A percentile compares a stretch with the other conserved stretches of the same genome.
phyloP scores from a whole-genome alignment of 2,329 filamentous ascomycete genomes.

The Raffaelea albimanens region DNA sequence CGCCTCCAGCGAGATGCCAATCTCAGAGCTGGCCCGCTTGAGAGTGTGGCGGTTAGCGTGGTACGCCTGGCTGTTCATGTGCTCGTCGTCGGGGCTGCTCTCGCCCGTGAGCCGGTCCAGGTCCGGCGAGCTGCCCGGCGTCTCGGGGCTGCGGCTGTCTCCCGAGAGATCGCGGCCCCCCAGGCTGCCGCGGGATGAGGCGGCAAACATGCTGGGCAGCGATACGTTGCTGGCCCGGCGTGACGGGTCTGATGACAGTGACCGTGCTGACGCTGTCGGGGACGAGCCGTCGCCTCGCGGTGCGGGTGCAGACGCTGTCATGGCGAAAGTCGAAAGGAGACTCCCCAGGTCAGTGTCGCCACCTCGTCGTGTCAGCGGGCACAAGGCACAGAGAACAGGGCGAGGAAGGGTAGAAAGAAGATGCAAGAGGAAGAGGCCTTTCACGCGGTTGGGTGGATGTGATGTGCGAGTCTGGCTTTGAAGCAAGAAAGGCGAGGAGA shows the following conservation, averaged over 20 bases:
- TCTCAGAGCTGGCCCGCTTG: not conserved
- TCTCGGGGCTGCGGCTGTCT: not conserved
- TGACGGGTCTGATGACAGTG: not conserved
- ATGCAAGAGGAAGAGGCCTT: not conserved
- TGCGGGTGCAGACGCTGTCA: not conserved
- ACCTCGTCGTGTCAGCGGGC: not conserved
- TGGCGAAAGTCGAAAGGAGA: not conserved
- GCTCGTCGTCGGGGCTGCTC: too few relatives aligned
- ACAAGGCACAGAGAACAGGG: not conserved
- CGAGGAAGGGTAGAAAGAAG: not conserved
- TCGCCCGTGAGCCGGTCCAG: not conserved
- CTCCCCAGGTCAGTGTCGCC: not conserved
- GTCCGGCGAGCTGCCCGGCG: not conserved
- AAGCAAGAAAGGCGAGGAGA: not conserved
- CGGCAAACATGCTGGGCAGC: not conserved
- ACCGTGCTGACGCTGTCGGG: not conserved
- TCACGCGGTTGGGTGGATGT: not conserved
- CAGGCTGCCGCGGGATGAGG: not conserved
- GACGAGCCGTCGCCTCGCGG: not conserved
- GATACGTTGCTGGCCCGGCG: not conserved
- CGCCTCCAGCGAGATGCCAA: not conserved
- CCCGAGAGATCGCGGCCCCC: not conserved
- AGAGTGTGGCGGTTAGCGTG: not conserved
- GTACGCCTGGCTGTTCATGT: too few relatives aligned
- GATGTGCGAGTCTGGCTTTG: not conserved